These are phyloP conservation scores for Pseudogymnoascus sp. DNA, from an alignment of 2,329 filamentous ascomycete genomes.

Conservation along the genomic window DNA sequence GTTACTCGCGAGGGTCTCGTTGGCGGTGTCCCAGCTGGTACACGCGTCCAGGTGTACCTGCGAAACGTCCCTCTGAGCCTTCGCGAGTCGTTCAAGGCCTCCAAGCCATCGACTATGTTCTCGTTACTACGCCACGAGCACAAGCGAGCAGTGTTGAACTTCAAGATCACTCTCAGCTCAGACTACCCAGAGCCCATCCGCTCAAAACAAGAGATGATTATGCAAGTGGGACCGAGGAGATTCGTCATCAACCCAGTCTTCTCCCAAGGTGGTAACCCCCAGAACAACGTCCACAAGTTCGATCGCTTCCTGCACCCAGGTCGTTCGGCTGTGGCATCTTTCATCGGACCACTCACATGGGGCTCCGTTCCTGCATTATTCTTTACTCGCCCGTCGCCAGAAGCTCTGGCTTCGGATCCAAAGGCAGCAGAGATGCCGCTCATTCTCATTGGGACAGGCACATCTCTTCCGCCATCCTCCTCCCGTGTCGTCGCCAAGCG, in stretches of 20 bases:
- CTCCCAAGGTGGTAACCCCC: slow-evolving; percentile 79
- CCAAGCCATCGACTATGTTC: slow-evolving; percentile 64
- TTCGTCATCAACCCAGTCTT: slow-evolving; percentile 85
- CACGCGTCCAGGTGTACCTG: slow-evolving; percentile 72
- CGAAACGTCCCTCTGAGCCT: slow-evolving; percentile 47
- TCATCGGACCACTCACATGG: slow-evolving; percentile 87
- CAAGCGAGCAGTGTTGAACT: slow-evolving; percentile 84
- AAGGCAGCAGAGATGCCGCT: slow-evolving; percentile 43
- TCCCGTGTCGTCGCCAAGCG: slow-evolving; percentile 85
- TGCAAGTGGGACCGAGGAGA: slow-evolving; percentile 83
- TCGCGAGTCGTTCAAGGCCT: slow-evolving; percentile 43
- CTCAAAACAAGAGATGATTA: slow-evolving; percentile 83
- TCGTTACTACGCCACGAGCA: slow-evolving; percentile 90
- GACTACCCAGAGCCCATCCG: slow-evolving; percentile 70
- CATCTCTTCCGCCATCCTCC: slow-evolving; percentile 67
- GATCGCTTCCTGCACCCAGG: slow-evolving; percentile 87
- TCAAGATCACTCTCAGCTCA: slow-evolving; percentile 76
- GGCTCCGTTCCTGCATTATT: slow-evolving; percentile 84
- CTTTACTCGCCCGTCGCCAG: slow-evolving; percentile 55
- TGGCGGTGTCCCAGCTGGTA: slow-evolving; percentile 80
- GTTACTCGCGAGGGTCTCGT: slow-evolving; percentile 73
- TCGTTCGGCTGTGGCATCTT: slow-evolving; percentile 78
- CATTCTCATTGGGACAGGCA: slow-evolving; percentile 76
- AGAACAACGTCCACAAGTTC: slow-evolving; percentile 97
- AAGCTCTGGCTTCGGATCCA: slow-evolving; percentile 34